Percentiles rank a stretch among this genome's conserved stretches.
These are phyloP conservation scores for Thelonectria olida DNA, from an alignment of 2,329 filamentous ascomycete species.

Conservation along the genomic window DNA sequence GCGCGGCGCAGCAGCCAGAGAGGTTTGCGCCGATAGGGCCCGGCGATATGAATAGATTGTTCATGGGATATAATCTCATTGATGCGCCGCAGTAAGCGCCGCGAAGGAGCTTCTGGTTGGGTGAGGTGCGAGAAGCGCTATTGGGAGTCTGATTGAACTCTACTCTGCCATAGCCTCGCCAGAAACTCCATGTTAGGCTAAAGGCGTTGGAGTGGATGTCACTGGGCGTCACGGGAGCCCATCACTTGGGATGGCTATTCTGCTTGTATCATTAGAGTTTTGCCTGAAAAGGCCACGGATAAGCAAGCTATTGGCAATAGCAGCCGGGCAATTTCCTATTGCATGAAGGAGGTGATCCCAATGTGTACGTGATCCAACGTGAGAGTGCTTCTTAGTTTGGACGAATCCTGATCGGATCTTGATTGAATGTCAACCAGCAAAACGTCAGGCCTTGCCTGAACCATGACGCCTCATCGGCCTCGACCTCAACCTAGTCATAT, in stretches of 20 bases:
- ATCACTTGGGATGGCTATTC: neutral
- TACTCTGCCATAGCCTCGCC: neutral
- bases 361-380: neutral
- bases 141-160: neutral
- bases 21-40: neutral
- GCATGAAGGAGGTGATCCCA: neutral
- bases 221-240: neutral
- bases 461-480: slow-evolving; percentile 4
- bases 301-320: neutral
- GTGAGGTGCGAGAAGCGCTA: neutral
- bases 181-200: neutral
- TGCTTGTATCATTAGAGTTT: neutral
- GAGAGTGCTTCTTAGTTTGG: neutral
- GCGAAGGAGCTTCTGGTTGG: neutral
- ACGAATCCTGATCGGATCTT: slow-evolving; percentile 1
- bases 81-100: slow-evolving; percentile 3
- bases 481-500: neutral
- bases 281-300: neutral
- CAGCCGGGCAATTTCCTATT: neutral
- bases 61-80: neutral
- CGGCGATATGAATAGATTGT: neutral
- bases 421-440: neutral
- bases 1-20: neutral
- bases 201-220: neutral
- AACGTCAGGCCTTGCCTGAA: neutral